phyloP scores from a whole-genome alignment of 306 rosid genomes.

The Mimosa pudica region DNA sequence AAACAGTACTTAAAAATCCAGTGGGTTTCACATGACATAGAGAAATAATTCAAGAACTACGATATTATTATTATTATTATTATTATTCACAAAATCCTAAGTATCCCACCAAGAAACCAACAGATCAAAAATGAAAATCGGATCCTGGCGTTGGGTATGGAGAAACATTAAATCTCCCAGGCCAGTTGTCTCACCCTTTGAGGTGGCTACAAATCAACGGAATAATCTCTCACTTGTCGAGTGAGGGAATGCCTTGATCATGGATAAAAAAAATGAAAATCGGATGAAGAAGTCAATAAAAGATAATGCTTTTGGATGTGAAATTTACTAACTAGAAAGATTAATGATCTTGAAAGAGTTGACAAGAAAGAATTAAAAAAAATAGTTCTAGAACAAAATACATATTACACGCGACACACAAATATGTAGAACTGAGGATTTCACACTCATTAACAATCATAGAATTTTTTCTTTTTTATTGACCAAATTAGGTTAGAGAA shows the following conservation, averaged over 20 bases:
- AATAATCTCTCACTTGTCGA: too few relatives aligned
- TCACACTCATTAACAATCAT: background rate
- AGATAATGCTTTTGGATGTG: background rate
- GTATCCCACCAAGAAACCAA: background rate
- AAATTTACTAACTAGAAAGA: background rate
- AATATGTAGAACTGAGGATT: background rate
- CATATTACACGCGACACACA: too few relatives aligned
- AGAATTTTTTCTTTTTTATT: too few relatives aligned
- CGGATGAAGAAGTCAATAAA: background rate
- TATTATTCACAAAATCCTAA: background rate
- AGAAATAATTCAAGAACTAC: background rate
- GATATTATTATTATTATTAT: background rate
- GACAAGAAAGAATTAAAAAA: background rate
- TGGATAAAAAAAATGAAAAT: background rate
- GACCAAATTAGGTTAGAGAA: background rate
- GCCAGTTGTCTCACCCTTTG: too few relatives aligned
- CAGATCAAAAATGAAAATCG: background rate
- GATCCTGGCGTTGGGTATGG: too few relatives aligned
- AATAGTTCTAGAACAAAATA: background rate
- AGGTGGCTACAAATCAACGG: too few relatives aligned
- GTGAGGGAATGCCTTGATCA: too few relatives aligned
- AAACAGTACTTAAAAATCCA: background rate
- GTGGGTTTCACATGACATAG: slow-evolving; percentile 14
- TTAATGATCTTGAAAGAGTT: background rate
- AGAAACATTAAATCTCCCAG: too few relatives aligned